Base-by-base conservation (phyloP, 495 filamentous ascomycete genomes). In the Penicillium antarcticum region DNA sequence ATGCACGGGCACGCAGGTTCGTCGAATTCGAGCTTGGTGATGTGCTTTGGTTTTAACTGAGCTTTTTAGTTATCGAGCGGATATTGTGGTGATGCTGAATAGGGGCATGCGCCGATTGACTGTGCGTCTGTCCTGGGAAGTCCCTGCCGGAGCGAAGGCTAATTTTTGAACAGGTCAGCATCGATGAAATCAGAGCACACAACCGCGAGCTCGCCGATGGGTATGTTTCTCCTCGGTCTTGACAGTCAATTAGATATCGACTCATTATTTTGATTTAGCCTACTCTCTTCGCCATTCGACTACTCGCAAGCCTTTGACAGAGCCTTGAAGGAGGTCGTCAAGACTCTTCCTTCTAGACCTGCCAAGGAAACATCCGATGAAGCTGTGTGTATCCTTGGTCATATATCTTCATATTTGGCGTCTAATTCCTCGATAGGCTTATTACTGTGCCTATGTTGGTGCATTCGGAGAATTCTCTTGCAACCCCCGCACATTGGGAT, bases 391-490 rank as follows among this genome's bases (percentile, higher is more conserved):
- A 16, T 24, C 26, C 6, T 21, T 6, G 21, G 8, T 17, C 8
- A 12, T 9, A 10, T 5, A 1, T 17, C 5, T 13, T 51, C 9
- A 21, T 36, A 43, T 51, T 46, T 1, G 39, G 14, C 6, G 29
- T 39, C 48, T 67, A 57, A 68, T 38, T 17, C 2, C 12, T 19
- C 1, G n/a, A 44, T 36, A 83, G 81, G 73, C 87, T 55, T 97
- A 95, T 72, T 97, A 99, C 65, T 96, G 91, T 54, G 95, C 95
- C 19, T 96, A 89, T 69, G 81, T 91, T 45, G 94, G 94, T 52
- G 94, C 89, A 58, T 98, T 99, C 62, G 94, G 94, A 48, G 89
- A 96, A 65, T 91, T 87, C 63, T 81, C 91, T 36, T 95, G 91
- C 80, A 99, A 97, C 64, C 94, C 94, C 42, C 83, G 94, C 60